phyloP scores from a whole-genome alignment of 2,329 filamentous ascomycete genomes.

The Exophiala bonariae region DNA sequence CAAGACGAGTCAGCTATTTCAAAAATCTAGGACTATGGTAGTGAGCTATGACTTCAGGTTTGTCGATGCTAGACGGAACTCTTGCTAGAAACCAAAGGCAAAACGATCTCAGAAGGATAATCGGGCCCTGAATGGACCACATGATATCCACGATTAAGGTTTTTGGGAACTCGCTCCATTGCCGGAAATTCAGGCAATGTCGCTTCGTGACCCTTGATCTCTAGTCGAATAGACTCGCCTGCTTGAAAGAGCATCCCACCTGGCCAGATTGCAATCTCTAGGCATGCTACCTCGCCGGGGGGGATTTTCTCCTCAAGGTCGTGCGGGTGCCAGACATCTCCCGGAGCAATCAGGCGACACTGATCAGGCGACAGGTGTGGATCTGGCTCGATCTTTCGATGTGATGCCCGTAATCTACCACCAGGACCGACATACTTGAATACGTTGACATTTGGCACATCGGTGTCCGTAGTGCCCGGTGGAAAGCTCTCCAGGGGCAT shows the following conservation, averaged over 20 bases:
- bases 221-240: slow-evolving; percentile 33
- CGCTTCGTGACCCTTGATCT: slow-evolving; percentile 19
- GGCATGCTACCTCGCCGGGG: slow-evolving; percentile 43
- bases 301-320: slow-evolving; percentile 41
- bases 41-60: too few relatives aligned
- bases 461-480: slow-evolving; percentile 33
- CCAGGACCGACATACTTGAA: slow-evolving; percentile 43
- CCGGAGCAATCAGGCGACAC: slow-evolving; percentile 10
- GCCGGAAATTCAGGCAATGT: slow-evolving; percentile 17
- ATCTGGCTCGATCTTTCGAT: slow-evolving; percentile 37
- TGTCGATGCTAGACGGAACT: neutral
- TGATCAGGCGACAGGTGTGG: slow-evolving; percentile 33
- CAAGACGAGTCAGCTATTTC: too few relatives aligned
- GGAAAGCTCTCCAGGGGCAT: slow-evolving; percentile 39
- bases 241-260: slow-evolving; percentile 48
- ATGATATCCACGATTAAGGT: slow-evolving; percentile 15
- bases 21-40: too few relatives aligned
- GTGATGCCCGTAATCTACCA: slow-evolving; percentile 46
- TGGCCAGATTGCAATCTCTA: slow-evolving; percentile 52
- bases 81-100: slow-evolving; percentile 8
- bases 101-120: slow-evolving; percentile 13
- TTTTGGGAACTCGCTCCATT: slow-evolving; percentile 7
- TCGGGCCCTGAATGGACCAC: slow-evolving; percentile 11
- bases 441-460: slow-evolving; percentile 40
- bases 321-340: slow-evolving; percentile 38